These are phyloP conservation scores for Prunus campanulata DNA, from an alignment of 306 rosid species.

Conservation along the genomic window DNA sequence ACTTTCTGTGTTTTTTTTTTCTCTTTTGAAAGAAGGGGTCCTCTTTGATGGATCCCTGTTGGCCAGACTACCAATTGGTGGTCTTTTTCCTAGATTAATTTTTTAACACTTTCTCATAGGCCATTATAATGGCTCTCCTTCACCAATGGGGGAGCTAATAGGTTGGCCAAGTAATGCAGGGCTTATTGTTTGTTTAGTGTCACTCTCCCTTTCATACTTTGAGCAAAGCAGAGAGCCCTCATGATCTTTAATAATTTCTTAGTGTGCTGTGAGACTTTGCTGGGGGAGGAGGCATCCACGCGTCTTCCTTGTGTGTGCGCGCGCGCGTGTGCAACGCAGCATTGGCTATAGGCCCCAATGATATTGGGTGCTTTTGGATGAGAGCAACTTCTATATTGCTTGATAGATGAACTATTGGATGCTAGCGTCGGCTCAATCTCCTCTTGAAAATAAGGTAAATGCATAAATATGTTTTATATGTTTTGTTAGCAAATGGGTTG, in stretches of 20 bases:
- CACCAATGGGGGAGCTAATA: conserved; percentile 27
- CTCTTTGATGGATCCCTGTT: conserved; percentile 26
- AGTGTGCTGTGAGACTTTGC: conserved; percentile 14
- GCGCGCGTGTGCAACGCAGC: not conserved
- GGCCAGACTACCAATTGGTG: conserved; percentile 28
- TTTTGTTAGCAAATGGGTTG: too few relatives aligned
- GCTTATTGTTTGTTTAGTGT: conserved; percentile 27
- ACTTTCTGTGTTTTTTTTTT: conserved; percentile 18
- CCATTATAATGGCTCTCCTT: conserved; percentile 25
- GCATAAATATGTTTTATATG: too few relatives aligned
- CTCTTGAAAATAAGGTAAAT: not conserved
- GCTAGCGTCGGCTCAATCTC: not conserved
- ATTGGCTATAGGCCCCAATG: conserved; percentile 12
- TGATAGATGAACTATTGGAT: not conserved
- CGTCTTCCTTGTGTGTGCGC: conserved; percentile 11
- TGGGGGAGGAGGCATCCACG: conserved; percentile 40
- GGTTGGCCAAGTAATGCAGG: conserved; percentile 16
- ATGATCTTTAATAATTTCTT: not conserved
- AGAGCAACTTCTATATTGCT: not conserved
- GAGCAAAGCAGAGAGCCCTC: conserved; percentile 28
- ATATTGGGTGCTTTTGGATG: conserved; percentile 16
- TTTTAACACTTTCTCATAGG: conserved; percentile 5
- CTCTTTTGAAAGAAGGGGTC: conserved; percentile 10
- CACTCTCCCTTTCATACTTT: conserved; percentile 19
- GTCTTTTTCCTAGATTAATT: conserved; percentile 27